Base-by-base conservation (phyloP, 2,329 filamentous ascomycete species). In the Penicillium sclerotigenum region DNA sequence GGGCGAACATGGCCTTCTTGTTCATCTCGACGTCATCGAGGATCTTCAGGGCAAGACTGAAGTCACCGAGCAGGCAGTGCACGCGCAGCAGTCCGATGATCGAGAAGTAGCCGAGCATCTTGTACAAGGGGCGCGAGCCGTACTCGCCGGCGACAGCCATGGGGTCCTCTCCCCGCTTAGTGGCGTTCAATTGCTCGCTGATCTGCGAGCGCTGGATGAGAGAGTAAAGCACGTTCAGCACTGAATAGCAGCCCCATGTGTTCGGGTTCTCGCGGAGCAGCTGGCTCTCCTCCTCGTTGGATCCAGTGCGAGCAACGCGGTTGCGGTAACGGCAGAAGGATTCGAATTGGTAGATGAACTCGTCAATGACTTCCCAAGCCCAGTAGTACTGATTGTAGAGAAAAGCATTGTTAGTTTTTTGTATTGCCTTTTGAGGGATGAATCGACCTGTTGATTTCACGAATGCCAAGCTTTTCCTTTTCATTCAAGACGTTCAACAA, bases 291-390 rank as follows among this genome's bases (percentile, higher is more conserved):
- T 97, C 94, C 74, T 91, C 90, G 76, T 93, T 96, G 75, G 89
- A 84, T 80, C 76, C 86, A 46, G 76, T 85, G 67, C 91, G 86
- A 62, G 94, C 94, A 66, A 96, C 87, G 65, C 91, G 88, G 77
- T 95, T 91, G 72, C 94, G 87, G 84, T 97, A 97, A 61, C 91
- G 91, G 75, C 91, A 97, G 83, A 99, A 99, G 57, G 92, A 95
- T 83, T 99, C 97, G 83, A 99, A 99, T 77, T 99, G 94, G 82
- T 99, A 99, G 80, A 99, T 97, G 81, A 99, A 99, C 79, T 99
- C 94, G 77, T 99, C 94, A 79, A 99, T 97, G 66, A 97, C 93
- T 76, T 99, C 94, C 94, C 94, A 99, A 40, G 94, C 94, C 94
- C 94, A 99, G 81, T 93, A 97, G 80, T 96, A 95, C 91, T 97